phyloP scores from a whole-genome alignment of 805 yeast genomes.

The Cyberlindnera meyerae region DNA sequence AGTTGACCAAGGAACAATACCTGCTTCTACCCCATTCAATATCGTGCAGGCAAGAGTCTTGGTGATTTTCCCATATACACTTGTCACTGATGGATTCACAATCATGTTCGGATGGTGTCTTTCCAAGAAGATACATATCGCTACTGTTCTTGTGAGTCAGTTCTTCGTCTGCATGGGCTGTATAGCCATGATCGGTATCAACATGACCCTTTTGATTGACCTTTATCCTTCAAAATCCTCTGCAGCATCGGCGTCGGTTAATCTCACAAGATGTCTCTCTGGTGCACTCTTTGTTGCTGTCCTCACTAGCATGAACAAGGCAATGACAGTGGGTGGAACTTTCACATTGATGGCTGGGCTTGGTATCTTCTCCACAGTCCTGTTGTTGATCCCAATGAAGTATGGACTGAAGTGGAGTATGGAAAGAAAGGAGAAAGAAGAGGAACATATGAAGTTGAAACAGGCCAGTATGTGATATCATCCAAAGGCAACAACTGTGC shows the following conservation, averaged over 20 bases:
- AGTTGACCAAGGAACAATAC: constrained; percentile 21
- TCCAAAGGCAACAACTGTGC: constrained; percentile 44
- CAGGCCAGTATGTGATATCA: too few species aligned
- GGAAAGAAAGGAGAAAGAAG: constrained; percentile 18
- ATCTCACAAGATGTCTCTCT: constrained; percentile 65
- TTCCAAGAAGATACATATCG: constrained; percentile 26
- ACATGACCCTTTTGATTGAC: constrained; percentile 71
- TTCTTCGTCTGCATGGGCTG: constrained; percentile 56
- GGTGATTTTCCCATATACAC: constrained; percentile 39
- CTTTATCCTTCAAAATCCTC: constrained; percentile 66
- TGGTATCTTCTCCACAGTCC: constrained; percentile 26
- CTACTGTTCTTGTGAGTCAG: constrained; percentile 40
- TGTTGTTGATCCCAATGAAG: constrained; percentile 27
- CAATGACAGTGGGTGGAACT: constrained; percentile 69
- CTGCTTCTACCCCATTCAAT: constrained; percentile 37
- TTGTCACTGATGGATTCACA: constrained; percentile 36
- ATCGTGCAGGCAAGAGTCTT: constrained; percentile 50
- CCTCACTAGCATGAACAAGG: constrained; percentile 50
- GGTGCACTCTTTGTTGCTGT: constrained; percentile 71
- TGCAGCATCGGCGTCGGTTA: constrained; percentile 68
- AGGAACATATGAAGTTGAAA: not conserved
- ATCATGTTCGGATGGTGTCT: constrained; percentile 74
- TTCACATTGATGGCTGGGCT: constrained; percentile 66
- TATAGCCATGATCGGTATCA: constrained; percentile 51
- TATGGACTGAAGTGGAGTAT: constrained; percentile 29